These are phyloP conservation scores for Babesia gibsoni DNA, from an alignment of 169 alveolate species.

Conservation along the genomic window DNA sequence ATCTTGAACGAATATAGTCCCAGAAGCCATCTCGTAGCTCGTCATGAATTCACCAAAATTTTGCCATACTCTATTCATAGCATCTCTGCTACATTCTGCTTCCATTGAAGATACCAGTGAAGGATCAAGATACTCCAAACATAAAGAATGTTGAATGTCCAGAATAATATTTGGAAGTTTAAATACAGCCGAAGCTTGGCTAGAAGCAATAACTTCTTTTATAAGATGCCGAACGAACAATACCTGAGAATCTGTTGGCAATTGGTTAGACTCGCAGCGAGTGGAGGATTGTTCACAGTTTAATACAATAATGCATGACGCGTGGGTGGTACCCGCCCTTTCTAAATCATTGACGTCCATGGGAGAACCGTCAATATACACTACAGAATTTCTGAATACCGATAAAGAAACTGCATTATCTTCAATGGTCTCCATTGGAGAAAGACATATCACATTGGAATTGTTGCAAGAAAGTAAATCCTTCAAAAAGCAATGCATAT, in stretches of 20 bases:
- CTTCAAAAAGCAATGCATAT: constrained; percentile 61
- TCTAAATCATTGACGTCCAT: constrained; percentile 56
- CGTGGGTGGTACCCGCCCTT: constrained; percentile 55
- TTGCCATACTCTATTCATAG: constrained; percentile 74
- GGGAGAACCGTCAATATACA: constrained; percentile 72
- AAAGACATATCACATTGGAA: constrained; percentile 61
- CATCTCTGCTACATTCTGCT: constrained; percentile 64
- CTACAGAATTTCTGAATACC: constrained; percentile 46
- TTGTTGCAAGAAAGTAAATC: constrained; percentile 43
- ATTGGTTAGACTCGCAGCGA: constrained; percentile 4
- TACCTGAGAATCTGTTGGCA: constrained; percentile 56
- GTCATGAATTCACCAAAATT: constrained; percentile 76
- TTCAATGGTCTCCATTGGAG: constrained; percentile 59
- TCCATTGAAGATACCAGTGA: constrained; percentile 68
- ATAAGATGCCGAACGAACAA: constrained; percentile 45
- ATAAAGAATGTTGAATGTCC: constrained; percentile 71
- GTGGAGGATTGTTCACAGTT: constrained; percentile 36
- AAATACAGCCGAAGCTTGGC: not conserved
- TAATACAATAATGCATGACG: constrained; percentile 44
- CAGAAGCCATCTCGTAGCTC: constrained; percentile 76
- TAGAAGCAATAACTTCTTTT: constrained; percentile 7
- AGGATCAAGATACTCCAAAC: constrained; percentile 76
- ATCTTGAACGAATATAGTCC: constrained; percentile 74
- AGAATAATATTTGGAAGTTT: constrained; percentile 48
- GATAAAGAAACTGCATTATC: constrained; percentile 39